These are phyloP conservation scores for Vaccinium vitisidaea DNA, from an alignment of 148 eudicot genomes.

Conservation along the genomic window DNA sequence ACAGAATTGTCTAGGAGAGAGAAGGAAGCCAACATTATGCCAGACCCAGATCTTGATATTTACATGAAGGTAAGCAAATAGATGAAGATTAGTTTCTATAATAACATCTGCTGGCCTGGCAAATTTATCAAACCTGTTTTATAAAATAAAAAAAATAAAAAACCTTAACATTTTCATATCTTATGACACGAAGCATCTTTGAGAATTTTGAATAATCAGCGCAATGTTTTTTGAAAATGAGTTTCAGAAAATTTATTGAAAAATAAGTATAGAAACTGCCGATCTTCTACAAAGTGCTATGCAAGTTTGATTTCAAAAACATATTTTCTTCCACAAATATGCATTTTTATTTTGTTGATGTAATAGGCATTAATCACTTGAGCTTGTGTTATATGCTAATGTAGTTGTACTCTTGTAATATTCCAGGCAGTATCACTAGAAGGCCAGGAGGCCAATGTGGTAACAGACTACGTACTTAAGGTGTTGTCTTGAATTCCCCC, in stretches of 20 bases:
- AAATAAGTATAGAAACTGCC: no score
- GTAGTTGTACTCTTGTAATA: neutral
- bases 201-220: neutral
- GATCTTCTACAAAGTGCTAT: no score
- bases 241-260: neutral
- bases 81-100: neutral
- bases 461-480: conserved; percentile 20
- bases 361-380: neutral
- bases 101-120: neutral
- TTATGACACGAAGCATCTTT: neutral
- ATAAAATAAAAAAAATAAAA: neutral
- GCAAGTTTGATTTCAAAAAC: no score
- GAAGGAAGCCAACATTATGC: conserved; percentile 61
- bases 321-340: no score
- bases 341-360: neutral
- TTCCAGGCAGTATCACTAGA: conserved; percentile 21
- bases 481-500: neutral
- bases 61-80: conserved; percentile 53
- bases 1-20: conserved; percentile 56
- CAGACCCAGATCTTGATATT: conserved; percentile 62
- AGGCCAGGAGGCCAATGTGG: conserved; percentile 17
- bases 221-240: neutral
- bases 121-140: neutral
- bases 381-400: neutral
- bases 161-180: neutral